Evolutionary conservation across 179 eudicot genomes (phyloP), one percentile per base, ranked within the genome.

Genomic region (Drosera spatulata): DNA sequence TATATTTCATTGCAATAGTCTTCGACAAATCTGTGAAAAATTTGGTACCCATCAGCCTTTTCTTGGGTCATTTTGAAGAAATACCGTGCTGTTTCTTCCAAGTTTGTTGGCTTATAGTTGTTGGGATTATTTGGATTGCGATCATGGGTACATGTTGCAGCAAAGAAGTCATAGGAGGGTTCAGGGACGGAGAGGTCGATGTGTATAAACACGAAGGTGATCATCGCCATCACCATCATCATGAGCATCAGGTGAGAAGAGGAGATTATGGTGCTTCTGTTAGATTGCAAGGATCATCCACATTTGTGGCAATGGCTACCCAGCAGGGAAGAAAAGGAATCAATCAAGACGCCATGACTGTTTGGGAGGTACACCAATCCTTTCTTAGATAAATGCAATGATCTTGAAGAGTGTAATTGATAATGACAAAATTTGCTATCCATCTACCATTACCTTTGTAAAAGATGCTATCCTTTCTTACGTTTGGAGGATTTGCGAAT

Each of bases 301-400:
- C 67, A 50, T 73, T 39, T 66, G 60, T 79, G 44, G 84, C 95
- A 2, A 84, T 82, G 90, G 83, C 79, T 50, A 70, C 79, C 11
- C 82, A 74, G 63, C 84, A 84, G 79, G 97, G 97, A 55, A 74
- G 71, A 64, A 89, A 89, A 68, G 97, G 95, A 13, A 53, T 69
- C 50, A 89, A 87, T 67, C 97, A 89, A 75, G 97, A 89, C 61
- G 80, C 95, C 60, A 86, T 86, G 95, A 84, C 95, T 3, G 87
- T 82, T 76, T 89, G 97, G 95, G 95, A 90, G 97, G 95, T 87
- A 76, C 53, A 12, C n/a, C 12, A 11, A 6, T 56, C 53, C 5
- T 15, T 2, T 41, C 12, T 11, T 39, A 4, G 33, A 22, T 22
- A 22, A 22, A 22, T 22, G 0, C 33, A 22, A 22, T 22, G 33